These are phyloP conservation scores for Taxillus chinensis DNA, from an alignment of 164 flowering plant genomes.

Conservation along the genomic window DNA sequence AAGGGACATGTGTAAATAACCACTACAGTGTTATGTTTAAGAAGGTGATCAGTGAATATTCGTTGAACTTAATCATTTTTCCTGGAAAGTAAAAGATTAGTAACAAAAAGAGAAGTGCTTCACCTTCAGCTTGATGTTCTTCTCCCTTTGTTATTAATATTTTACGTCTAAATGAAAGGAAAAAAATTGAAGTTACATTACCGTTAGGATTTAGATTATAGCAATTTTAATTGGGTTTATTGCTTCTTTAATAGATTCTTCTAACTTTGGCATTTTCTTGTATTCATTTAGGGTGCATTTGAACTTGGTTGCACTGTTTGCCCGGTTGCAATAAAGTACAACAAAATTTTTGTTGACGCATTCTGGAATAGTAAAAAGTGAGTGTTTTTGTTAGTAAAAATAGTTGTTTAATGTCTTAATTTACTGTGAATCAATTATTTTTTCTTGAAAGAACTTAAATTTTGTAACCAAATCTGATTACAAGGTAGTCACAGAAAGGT, in stretches of 20 bases:
- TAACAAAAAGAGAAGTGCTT: no score
- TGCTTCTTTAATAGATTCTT: neutral
- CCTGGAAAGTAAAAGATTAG: no score
- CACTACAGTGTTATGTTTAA: slow-evolving; percentile 95
- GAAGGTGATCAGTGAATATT: slow-evolving; percentile 44
- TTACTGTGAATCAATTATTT: neutral
- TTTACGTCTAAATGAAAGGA: no score
- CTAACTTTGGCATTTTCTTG: neutral
- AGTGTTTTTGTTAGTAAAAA: slow-evolving; percentile 10
- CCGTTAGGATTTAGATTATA: no score
- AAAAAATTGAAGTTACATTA: no score
- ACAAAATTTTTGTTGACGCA: slow-evolving; percentile 96
- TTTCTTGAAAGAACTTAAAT: no score
- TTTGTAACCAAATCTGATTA: neutral
- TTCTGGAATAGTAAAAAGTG: slow-evolving; percentile 98
- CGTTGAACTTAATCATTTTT: no score
- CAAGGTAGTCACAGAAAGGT: neutral
- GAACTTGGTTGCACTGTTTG: slow-evolving; percentile 94
- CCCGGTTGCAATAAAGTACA: slow-evolving; percentile 96
- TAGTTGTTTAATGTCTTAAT: neutral
- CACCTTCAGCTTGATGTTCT: no score
- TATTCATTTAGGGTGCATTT: slow-evolving; percentile 71
- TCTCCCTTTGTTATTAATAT: no score
- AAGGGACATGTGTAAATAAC: slow-evolving; percentile 99
- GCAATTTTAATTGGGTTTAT: no score